Base-by-base conservation (phyloP, 805 yeast genomes). In the Saccharomycopsis sp. region DNA sequence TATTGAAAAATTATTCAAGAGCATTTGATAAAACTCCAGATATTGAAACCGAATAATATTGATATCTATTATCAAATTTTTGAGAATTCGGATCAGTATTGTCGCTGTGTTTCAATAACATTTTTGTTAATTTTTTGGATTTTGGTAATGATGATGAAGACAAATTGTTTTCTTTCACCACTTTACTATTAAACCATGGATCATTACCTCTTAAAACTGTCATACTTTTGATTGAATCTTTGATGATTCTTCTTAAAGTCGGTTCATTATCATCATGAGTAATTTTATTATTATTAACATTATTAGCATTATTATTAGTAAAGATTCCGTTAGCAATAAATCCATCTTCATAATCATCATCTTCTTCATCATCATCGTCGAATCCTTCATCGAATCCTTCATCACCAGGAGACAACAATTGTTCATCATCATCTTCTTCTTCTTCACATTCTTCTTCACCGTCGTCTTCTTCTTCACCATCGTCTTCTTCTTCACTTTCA, bases 171-270 rank as follows among this genome's bases (percentile, higher is more conserved):
- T n/a, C n/a, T n/a, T 21, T 38, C 12, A 45, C 41, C 5, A 45
- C 26, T 17, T 34, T 25, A 17, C n/a, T 28, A 25, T 46, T 46
- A 12, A 41, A 30, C 49, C 49, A 46, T 4, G 42, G 27, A 27
- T 46, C 49, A 15, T 31, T 15, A 21, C 30, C 17, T 18, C 40
- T 37, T 19, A 46, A 25, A 10, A 44, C 41, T 6, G 41, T n/a
- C 47, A 46, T 43, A 19, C 43, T 37, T 30, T 44, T 46, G n/a
- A 46, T 21, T 15, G 43, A 29, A 27, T 46, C 49, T 29, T 46
- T 46, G 9, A 46, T 47, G 2, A 46, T 31, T 31, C 47, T 33
- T 20, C 37, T 32, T 13, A 21, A 18, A 6, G 47, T 39, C 27
- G 47, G 49, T 9, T 17, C 20, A 6, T 43, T 34, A 23, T 37